These are phyloP conservation scores for Oxalis stricta DNA, from an alignment of 441 rosid genomes.

Conservation along the genomic window DNA sequence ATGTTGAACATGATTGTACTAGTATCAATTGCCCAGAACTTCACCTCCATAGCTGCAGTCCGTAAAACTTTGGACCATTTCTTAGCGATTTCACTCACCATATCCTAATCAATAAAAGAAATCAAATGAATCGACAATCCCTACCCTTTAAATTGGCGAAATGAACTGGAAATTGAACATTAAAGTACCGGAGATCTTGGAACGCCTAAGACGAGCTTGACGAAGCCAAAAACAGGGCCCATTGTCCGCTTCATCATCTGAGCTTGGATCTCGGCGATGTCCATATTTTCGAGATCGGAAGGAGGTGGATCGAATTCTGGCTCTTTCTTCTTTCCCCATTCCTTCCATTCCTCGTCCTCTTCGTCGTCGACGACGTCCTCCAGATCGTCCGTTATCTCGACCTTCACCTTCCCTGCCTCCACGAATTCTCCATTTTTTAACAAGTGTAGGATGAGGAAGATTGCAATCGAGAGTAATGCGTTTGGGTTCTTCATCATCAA, in stretches of 20 bases:
- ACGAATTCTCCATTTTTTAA: slow-evolving; percentile 11
- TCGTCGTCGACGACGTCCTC: slow-evolving; percentile 75
- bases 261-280: slow-evolving; percentile 44
- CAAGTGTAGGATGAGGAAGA: slow-evolving; percentile 15
- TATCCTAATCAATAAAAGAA: too few species aligned
- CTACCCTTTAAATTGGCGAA: too few species aligned
- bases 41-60: slow-evolving; percentile 59
- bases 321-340: slow-evolving; percentile 56
- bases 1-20: slow-evolving; percentile 77
- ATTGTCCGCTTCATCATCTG: slow-evolving; percentile 44
- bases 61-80: slow-evolving; percentile 61
- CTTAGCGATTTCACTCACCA: slow-evolving; percentile 47
- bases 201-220: slow-evolving; percentile 67
- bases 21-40: slow-evolving; percentile 56
- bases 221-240: slow-evolving; percentile 70
- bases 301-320: slow-evolving; percentile 43
- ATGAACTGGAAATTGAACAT: too few species aligned
- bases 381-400: slow-evolving; percentile 75
- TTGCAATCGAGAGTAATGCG: too few species aligned
- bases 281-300: slow-evolving; percentile 48
- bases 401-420: slow-evolving; percentile 40
- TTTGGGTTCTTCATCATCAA: too few species aligned
- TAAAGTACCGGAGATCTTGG: slow-evolving; percentile 37
- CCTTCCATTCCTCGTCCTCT: slow-evolving; percentile 85
- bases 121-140: too few species aligned